A percentile compares a stretch with the other conserved stretches of the same genome.
phyloP scores from a whole-genome alignment of 2,329 filamentous ascomycete genomes.

The Scytalidium lignicola region DNA sequence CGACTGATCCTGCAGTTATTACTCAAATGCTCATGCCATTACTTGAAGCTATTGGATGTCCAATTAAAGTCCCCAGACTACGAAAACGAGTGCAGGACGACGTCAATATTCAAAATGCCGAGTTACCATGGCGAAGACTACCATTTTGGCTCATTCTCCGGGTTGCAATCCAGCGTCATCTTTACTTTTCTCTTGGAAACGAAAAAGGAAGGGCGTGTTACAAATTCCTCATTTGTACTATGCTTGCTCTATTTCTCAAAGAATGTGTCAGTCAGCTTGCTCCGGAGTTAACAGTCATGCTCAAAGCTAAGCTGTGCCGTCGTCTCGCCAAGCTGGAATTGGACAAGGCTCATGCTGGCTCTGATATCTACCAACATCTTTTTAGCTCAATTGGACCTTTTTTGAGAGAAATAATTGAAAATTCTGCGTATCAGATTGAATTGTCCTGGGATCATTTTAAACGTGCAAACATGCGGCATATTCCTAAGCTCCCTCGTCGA shows the following conservation, averaged over 20 bases:
- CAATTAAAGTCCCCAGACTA: conserved; percentile 32
- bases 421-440: conserved; percentile 27
- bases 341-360: conserved; percentile 24
- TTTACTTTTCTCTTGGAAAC: conserved; percentile 36
- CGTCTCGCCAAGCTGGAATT: conserved; percentile 53
- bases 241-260: conserved; percentile 42
- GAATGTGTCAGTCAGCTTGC: conserved; percentile 27
- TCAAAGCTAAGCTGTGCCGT: conserved; percentile 50
- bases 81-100: conserved; percentile 60
- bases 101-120: conserved; percentile 42
- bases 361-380: conserved; percentile 22
- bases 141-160: conserved; percentile 59
- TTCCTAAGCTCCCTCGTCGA: conserved; percentile 36
- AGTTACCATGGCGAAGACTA: conserved; percentile 56
- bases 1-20: conserved; percentile 50
- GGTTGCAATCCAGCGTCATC: conserved; percentile 48
- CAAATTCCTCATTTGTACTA: conserved; percentile 50
- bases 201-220: conserved; percentile 44
- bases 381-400: conserved; percentile 23
- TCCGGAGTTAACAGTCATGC: conserved; percentile 31
- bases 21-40: conserved; percentile 55
- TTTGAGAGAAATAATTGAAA: conserved; percentile 26
- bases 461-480: conserved; percentile 25
- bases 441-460: conserved; percentile 38
- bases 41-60: conserved; percentile 47